Base-by-base conservation (phyloP, 768 basidiomycete genomes). In the Cystobasidium tubakii region DNA sequence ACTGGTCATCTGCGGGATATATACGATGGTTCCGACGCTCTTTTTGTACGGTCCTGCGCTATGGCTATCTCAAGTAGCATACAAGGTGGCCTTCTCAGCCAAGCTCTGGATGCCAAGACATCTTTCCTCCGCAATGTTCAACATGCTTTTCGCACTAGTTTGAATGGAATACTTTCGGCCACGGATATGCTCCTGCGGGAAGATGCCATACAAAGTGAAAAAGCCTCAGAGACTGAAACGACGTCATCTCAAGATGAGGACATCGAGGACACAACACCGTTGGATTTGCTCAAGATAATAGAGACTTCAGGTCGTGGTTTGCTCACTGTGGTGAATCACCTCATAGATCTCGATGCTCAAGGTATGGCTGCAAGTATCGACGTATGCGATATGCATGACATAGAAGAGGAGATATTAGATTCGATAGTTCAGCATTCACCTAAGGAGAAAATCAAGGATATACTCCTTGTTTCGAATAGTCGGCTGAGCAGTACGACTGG, bases 121-220 rank as follows among this genome's bases (percentile, higher is more conserved):
- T 54, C 44, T 17, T 69, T 69, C 66, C 66, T 69, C 3, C 2
- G 66, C 15, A 50, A 69, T 17, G 66, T 54, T 4, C 66, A 69
- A 31, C 66, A 69, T 69, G 39, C 66, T 42, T 50, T 69, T 43
- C 2, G 66, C 9, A 69, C 66, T 7, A 46, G 42, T 43, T 31
- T 69, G 17, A 69, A 69, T 39, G 66, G 66, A 12, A 53, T 69
- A 15, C 66, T 69, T 7, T 69, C 66, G 21, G 66, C 66, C 7
- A 44, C 66, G 27, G 66, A 69, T n/a, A 55, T 69, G 66, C 50
- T 69, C 10, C 29, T 69, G 9, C 7, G 15, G 33, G 6, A 60
- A 7, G 29, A 31, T 7, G 4, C 27, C 6, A 10, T 29, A 15
- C 57, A 25, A 7, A 60, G 4, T 34, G 33, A 19, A 15, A 23